Base-by-base conservation (phyloP, 176 grass and related monocot genomes). In the Ensete glaucum region DNA sequence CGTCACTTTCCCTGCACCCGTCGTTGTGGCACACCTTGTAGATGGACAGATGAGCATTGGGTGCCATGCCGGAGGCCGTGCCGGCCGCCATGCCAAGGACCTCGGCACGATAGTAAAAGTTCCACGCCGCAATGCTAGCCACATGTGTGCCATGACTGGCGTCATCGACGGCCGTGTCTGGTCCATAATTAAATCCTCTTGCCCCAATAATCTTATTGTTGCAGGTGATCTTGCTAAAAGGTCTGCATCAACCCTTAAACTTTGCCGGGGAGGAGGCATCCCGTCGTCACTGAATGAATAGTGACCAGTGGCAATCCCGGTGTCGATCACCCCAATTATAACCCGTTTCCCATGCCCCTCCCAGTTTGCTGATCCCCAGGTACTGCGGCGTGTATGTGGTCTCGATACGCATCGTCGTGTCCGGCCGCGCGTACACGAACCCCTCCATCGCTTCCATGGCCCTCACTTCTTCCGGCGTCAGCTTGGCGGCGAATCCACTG, bases 201-300 rank as follows among this genome's bases (percentile, higher is more conserved):
- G 89, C 92, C 0, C 89, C 89, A 53, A 96, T 79, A 70, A 92
- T 53, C 87, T 96, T 96, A 25, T 96, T 92, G 87, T 92, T 92
- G 77, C 92, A 96, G 1, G 77, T 80, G 15, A 82, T 77, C 52
- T 15, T 11, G 0, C 77, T 62, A 1, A 78, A 89, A 81, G 89
- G 92, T 66, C 88, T 84, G 63, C 89, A 96, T 3, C 72, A 69
- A 1, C 92, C 92, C 57, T 86, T 89, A 89, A 89, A 96, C 3
- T 52, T 55, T 23, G 76, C 82, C 9, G 87, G 89, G 92, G 89
- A 8, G 87, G 87, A 8, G 80, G 84, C 60, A 96, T n/a, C n/a
- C 89, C 89, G 43, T 79, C 72, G 76, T 96, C 92, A 12, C n/a
- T 75, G 82, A 96, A 96, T 6, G 92, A 96, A 1, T 89, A 80